A percentile compares a stretch with the other conserved stretches of the same genome.
Evolutionary conservation across 1,284 basidiomycete species (phyloP).

Genomic region (Cutaneotrichosporon sp.): DNA sequence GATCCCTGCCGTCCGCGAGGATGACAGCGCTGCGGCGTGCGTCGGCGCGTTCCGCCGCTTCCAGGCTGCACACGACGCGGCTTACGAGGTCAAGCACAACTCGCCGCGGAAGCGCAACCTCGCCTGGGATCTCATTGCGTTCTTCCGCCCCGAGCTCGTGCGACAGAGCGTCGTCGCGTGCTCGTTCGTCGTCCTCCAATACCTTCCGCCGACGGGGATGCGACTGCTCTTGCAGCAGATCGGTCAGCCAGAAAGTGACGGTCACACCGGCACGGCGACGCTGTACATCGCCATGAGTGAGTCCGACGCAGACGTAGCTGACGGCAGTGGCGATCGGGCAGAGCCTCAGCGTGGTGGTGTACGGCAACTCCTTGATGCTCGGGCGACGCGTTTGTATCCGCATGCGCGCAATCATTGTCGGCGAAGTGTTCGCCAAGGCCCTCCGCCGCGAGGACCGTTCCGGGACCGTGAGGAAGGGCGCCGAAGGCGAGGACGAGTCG

Average conservation of each 20-base stretch:
- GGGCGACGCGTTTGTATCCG: slow-evolving; percentile 56
- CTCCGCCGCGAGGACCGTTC: slow-evolving; percentile 56
- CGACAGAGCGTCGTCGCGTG: slow-evolving; percentile 52
- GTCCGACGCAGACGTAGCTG: not conserved
- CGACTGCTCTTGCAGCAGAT: slow-evolving; percentile 57
- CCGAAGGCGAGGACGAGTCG: slow-evolving; percentile 24
- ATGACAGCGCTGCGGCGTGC: slow-evolving; percentile 55
- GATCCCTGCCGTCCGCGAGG: slow-evolving; percentile 57
- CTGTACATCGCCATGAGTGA: slow-evolving; percentile 54
- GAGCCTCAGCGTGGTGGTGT: slow-evolving; percentile 48
- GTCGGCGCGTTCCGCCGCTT: slow-evolving; percentile 52
- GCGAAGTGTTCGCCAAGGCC: slow-evolving; percentile 60
- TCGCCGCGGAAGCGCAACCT: slow-evolving; percentile 44
- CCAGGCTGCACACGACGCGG: slow-evolving; percentile 31
- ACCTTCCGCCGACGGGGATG: slow-evolving; percentile 57
- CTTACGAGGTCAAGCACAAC: slow-evolving; percentile 30
- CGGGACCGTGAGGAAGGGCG: slow-evolving; percentile 41
- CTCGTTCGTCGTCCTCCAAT: slow-evolving; percentile 53
- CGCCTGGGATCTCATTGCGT: slow-evolving; percentile 40
- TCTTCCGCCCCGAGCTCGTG: slow-evolving; percentile 33
- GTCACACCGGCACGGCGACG: slow-evolving; percentile 56
- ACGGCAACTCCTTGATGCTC: slow-evolving; percentile 55
- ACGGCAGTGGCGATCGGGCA: slow-evolving; percentile 54
- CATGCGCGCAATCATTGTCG: slow-evolving; percentile 56
- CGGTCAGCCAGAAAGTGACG: slow-evolving; percentile 38